These are phyloP conservation scores for Hemileccinum impolitum DNA, from an alignment of 768 basidiomycete genomes.

Conservation along the genomic window DNA sequence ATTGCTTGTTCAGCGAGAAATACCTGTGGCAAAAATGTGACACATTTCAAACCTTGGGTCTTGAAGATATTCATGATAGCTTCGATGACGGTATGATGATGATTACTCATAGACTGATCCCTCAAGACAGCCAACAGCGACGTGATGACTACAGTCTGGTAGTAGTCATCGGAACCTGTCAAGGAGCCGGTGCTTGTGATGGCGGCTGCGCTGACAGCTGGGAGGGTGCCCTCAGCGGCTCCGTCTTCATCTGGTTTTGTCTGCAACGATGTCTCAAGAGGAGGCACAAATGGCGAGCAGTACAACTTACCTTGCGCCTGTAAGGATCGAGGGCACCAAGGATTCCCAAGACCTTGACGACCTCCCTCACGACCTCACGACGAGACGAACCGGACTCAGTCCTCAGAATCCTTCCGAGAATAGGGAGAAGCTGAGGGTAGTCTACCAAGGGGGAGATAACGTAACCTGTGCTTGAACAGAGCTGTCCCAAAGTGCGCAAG, in stretches of 20 bases:
- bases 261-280: conserved; percentile 29
- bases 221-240: conserved; percentile 53
- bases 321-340: conserved; percentile 97
- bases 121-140: conserved; percentile 83
- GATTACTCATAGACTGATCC: conserved; percentile 80
- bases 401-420: conserved; percentile 80
- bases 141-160: conserved; percentile 92
- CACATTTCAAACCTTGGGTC: conserved; percentile 95
- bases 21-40: conserved; percentile 92
- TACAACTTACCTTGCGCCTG: conserved; percentile 70
- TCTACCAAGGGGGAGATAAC: conserved; percentile 90
- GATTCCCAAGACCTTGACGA: conserved; percentile 93
- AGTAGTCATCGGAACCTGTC: conserved; percentile 87
- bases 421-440: conserved; percentile 84
- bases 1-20: conserved; percentile 1
- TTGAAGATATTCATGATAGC: conserved; percentile 99
- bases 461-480: conserved; percentile 94
- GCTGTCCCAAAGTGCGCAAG: conserved; percentile 88
- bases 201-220: conserved; percentile 66
- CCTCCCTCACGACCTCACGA: conserved; percentile 90
- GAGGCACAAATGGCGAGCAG: not conserved
- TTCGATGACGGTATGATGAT: conserved; percentile 93
- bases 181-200: conserved; percentile 57
- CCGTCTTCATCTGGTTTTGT: conserved; percentile 63
- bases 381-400: conserved; percentile 74